Evolutionary conservation across 306 rosid species (phyloP).

Genomic region (Rosa chinensis): DNA sequence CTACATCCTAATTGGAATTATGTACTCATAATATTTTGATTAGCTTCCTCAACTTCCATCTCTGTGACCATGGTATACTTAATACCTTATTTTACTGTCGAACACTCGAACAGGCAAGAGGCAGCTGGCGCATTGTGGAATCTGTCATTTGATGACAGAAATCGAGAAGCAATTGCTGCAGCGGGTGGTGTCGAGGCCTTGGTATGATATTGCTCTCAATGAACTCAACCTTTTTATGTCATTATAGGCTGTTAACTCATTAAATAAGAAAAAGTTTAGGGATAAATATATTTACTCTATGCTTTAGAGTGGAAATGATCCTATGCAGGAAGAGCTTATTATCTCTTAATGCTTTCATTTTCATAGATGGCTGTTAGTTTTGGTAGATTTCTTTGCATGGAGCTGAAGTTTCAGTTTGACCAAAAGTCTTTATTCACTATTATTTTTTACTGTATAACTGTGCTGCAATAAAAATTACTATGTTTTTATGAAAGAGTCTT

Average conservation of each 20-base stretch:
- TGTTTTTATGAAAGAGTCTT: background rate
- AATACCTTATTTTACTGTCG: conserved; percentile 4
- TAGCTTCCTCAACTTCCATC: conserved; percentile 1
- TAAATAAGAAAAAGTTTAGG: background rate
- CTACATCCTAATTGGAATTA: background rate
- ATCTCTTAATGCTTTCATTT: background rate
- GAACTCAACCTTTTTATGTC: background rate
- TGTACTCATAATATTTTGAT: background rate
- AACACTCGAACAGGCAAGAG: conserved; percentile 79
- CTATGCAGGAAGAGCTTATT: conserved; percentile 9
- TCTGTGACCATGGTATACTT: background rate
- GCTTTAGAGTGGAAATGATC: conserved; percentile 2
- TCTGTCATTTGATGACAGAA: conserved; percentile 96
- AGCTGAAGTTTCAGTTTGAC: background rate
- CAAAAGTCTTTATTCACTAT: background rate
- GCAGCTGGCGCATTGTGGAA: conserved; percentile 99
- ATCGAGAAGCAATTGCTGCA: conserved; percentile 96
- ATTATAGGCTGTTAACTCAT: conserved; percentile 9
- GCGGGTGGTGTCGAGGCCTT: conserved; percentile 98
- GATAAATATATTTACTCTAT: conserved; percentile 3
- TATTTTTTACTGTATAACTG: background rate
- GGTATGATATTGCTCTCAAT: conserved; percentile 51
- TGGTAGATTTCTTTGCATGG: background rate
- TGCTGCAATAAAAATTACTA: background rate
- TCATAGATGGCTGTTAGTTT: background rate